These are phyloP conservation scores for Triangularia setosa DNA, from an alignment of 2,329 filamentous ascomycete species.

Conservation along the genomic window DNA sequence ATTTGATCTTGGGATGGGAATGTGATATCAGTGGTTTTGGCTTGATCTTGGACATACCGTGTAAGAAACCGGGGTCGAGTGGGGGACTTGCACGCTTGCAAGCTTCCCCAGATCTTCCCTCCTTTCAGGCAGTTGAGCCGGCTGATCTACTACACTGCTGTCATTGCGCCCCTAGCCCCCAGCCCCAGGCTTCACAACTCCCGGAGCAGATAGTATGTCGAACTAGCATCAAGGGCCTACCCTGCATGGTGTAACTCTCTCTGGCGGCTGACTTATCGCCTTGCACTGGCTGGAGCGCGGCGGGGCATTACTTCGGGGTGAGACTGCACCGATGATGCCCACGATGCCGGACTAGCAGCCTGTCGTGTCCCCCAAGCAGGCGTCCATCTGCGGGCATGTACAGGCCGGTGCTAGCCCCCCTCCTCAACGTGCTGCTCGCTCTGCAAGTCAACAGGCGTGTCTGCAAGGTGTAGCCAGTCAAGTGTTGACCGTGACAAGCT, in stretches of 20 bases:
- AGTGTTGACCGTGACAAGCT: constrained; percentile 19
- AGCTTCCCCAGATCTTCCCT: neutral
- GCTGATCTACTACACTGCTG: constrained; percentile 14
- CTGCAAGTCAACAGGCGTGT: constrained; percentile 9
- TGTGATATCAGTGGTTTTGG: neutral
- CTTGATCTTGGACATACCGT: neutral
- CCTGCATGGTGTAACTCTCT: neutral
- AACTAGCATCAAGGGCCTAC: neutral
- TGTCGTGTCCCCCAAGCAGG: constrained; percentile 1
- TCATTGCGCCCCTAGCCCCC: neutral
- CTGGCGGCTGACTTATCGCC: neutral
- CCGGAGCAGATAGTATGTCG: neutral
- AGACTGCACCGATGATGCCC: constrained; percentile 6
- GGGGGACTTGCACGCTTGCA: neutral
- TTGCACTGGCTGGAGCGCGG: neutral
- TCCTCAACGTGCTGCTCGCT: neutral
- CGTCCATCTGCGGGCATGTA: constrained; percentile 1
- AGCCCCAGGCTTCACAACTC: neutral
- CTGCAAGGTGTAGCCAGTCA: constrained; percentile 10
- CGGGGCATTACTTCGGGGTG: constrained; percentile 3
- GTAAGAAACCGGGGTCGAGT: neutral
- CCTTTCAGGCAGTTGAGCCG: constrained; percentile 18
- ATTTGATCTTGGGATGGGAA: neutral
- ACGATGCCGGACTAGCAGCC: neutral
- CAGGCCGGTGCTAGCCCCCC: neutral